Evolutionary conservation across 1,284 basidiomycete species (phyloP), one percentile per base, ranked within the genome.

Genomic region (Ceratorhiza oryzae-sativae): DNA sequence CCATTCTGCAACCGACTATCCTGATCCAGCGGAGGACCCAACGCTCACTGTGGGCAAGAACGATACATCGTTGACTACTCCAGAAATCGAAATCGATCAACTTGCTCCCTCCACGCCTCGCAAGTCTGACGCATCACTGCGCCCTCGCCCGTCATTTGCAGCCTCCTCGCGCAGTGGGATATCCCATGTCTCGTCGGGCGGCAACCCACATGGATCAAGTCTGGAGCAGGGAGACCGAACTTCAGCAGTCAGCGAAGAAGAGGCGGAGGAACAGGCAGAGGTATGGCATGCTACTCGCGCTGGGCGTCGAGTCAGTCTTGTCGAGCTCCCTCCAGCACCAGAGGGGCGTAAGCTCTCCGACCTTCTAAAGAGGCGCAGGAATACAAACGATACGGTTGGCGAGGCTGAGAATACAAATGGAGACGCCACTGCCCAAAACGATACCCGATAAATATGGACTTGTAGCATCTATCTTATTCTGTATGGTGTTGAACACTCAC

Each of bases 251-350:
- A 13, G 42, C 25, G 39, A 49, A 39, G 51, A 55, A 34, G 61
- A 25, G 30, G 61, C 79, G 20, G 84, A 86, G 72, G 90, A 91
- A 77, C 83, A 87, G 79, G 91, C 92, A 20, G 92, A 94, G 79
- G 88, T 91, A 73, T 95, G 93, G 93, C 84, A 91, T 79, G 88
- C 88, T 79, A 94, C 93, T 1, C 87, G 90, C 46, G 90, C 90
- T 48, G 92, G 91, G 15, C 90, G 91, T 75, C 88, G 92, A 15
- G 93, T 94, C 18, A 93, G 91, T 20, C 83, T 95, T 62, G 89
- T 93, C 58, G 85, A 85, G 36, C 71, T 79, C 25, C 79, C 78
- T 8, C 65, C 53, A n/a, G 20, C 34, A 59, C 73, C 42, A 27
- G 75, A 46, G 32, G 53, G 39, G 23, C 65, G 25, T 15, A 68